Conservation (phyloP, 805 yeast genomes). For the Hemisphaericaspora nanyangensis region DNA sequence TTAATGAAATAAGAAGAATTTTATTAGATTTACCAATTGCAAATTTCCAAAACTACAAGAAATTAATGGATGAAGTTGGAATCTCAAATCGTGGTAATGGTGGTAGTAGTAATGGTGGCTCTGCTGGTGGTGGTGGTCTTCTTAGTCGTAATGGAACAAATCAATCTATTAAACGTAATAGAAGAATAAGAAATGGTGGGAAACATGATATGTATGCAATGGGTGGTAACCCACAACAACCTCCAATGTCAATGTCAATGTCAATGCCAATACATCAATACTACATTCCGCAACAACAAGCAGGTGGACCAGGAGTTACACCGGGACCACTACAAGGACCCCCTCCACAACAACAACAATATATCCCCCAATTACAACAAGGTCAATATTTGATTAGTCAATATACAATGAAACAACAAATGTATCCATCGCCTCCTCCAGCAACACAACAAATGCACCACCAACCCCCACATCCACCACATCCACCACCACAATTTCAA, state of each 20-base stretch:
- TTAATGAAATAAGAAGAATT: conserved; percentile 58
- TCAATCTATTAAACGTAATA: conserved; percentile 4
- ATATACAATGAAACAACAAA: conserved; percentile 3
- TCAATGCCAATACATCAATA: not conserved
- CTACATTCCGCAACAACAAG: not conserved
- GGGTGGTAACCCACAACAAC: too few relatives aligned
- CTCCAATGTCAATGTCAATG: too few relatives aligned
- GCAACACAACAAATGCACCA: conserved; percentile 5
- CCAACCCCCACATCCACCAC: conserved; percentile 11
- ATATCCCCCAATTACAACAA: conserved; percentile 1
- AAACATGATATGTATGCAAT: conserved; percentile 3
- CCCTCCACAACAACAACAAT: conserved; percentile 1
- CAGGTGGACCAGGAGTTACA: not conserved
- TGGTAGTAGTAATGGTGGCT: too few relatives aligned
- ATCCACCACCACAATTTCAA: conserved; percentile 14
- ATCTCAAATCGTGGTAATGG: conserved; percentile 34
- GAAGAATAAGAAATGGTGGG: not conserved
- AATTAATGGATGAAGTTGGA: conserved; percentile 91
- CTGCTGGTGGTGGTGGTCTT: too few relatives aligned
- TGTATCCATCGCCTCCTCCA: conserved; percentile 3
- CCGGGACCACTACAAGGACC: not conserved
- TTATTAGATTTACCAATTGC: conserved; percentile 56
- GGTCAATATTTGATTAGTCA: conserved; percentile 5
- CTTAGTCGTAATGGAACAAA: conserved; percentile 9
- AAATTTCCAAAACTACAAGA: conserved; percentile 68